Conservation (phyloP, 805 yeast species). For the Vanderwaltozyma verrucispora region DNA sequence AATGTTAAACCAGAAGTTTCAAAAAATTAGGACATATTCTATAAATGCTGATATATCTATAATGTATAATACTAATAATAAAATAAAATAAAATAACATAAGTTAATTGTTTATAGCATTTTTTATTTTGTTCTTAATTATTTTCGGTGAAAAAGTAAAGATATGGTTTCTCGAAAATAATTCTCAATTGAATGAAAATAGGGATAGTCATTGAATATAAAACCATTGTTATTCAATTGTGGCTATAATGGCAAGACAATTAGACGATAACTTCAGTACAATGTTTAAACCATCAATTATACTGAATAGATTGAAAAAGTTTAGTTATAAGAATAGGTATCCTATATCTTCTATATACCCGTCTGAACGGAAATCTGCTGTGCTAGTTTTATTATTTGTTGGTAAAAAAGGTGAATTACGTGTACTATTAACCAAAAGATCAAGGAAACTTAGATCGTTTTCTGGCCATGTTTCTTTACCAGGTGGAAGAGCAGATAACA, state of each 20-base stretch:
- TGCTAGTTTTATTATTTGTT: constrained; percentile 59
- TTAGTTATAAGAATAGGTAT: constrained; percentile 2
- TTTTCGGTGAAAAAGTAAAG: too few species aligned
- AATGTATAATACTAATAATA: background rate
- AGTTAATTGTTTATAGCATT: too few species aligned
- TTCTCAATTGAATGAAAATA: too few species aligned
- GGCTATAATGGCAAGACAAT: too few species aligned
- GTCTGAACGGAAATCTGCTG: constrained; percentile 61
- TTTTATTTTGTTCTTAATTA: too few species aligned
- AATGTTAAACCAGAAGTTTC: too few species aligned
- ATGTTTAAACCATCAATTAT: background rate
- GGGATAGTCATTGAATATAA: too few species aligned
- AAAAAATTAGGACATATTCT: too few species aligned
- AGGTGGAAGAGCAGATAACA: constrained; percentile 81
- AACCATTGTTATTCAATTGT: too few species aligned
- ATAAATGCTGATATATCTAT: background rate
- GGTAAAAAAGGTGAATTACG: constrained; percentile 68
- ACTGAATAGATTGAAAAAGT: background rate
- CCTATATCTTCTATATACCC: constrained; percentile 60
- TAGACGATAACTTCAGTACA: too few species aligned
- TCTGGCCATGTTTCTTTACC: constrained; percentile 91
- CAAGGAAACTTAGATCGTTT: constrained; percentile 57
- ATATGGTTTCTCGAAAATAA: too few species aligned
- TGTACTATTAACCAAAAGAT: constrained; percentile 70
- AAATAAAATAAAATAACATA: too few species aligned